Conservation (phyloP, 1,139 yeast species). For the Meyerozyma guilliermondii region DNA sequence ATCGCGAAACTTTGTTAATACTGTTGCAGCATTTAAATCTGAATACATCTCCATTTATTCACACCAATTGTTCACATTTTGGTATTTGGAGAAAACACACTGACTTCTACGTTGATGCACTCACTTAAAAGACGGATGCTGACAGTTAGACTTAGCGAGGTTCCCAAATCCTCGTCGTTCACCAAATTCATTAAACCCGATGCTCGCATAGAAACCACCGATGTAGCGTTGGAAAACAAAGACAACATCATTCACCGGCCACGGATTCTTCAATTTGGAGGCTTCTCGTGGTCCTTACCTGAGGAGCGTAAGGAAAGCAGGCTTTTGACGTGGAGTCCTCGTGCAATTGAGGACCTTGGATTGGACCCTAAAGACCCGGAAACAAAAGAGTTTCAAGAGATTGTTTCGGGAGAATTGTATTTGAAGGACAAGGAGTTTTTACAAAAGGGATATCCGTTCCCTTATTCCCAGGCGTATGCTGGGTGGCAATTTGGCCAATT, state of each 20-base stretch:
- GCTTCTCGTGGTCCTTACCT: slow-evolving; percentile 68
- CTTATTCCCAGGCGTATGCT: slow-evolving; percentile 89
- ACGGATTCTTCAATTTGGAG: slow-evolving; percentile 58
- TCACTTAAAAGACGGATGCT: not conserved
- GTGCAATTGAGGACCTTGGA: slow-evolving; percentile 60
- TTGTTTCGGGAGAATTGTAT: slow-evolving; percentile 60
- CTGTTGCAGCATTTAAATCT: not conserved
- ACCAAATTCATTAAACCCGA: slow-evolving; percentile 56
- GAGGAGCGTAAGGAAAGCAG: slow-evolving; percentile 50
- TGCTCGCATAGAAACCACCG: slow-evolving; percentile 45
- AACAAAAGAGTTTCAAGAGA: slow-evolving; percentile 42
- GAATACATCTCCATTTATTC: not conserved
- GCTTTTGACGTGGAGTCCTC: slow-evolving; percentile 54
- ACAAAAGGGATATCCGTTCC: slow-evolving; percentile 49
- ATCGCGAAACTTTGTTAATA: not conserved
- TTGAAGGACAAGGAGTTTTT: slow-evolving; percentile 21
- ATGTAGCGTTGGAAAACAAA: slow-evolving; percentile 41
- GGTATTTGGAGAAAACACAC: too few relatives aligned
- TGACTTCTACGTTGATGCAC: not conserved
- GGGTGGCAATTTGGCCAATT: slow-evolving; percentile 96
- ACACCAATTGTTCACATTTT: not conserved
- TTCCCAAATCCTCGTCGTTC: slow-evolving; percentile 46
- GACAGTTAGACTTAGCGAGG: slow-evolving; percentile 13
- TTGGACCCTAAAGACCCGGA: slow-evolving; percentile 35
- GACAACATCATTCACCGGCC: slow-evolving; percentile 43